These are phyloP conservation scores for Emericellopsis cladophorae DNA, from an alignment of 2,329 filamentous ascomycete genomes.

Conservation along the genomic window DNA sequence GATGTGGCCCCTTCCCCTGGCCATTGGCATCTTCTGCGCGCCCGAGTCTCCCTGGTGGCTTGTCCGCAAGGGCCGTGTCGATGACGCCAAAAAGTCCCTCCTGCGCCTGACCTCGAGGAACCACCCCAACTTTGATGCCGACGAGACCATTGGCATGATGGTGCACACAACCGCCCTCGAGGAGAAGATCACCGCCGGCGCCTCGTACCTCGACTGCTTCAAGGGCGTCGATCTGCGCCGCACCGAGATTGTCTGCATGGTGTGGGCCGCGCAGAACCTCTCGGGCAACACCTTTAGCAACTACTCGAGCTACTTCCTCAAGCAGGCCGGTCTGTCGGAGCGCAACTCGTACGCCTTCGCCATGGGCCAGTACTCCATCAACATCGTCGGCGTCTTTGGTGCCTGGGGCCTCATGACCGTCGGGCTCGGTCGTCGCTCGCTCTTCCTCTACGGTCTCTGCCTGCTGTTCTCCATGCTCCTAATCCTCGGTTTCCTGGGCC, in stretches of 20 bases:
- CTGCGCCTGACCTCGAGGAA: conserved; percentile 51
- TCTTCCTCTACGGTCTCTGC: conserved; percentile 66
- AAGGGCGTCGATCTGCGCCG: conserved; percentile 64
- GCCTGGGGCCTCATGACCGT: conserved; percentile 70
- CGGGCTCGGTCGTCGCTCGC: conserved; percentile 60
- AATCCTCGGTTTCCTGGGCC: conserved; percentile 71
- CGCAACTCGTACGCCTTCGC: conserved; percentile 44
- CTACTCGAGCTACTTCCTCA: conserved; percentile 52
- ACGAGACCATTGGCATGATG: conserved; percentile 88
- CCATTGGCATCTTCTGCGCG: conserved; percentile 53
- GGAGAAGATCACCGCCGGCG: conserved; percentile 58
- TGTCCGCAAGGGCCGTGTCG: conserved; percentile 50
- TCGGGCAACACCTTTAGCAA: conserved; percentile 53
- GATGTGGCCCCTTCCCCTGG: conserved; percentile 62
- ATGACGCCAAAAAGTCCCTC: conserved; percentile 54
- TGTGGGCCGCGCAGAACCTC: conserved; percentile 51
- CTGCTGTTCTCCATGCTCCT: conserved; percentile 66
- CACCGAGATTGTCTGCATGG: conserved; percentile 57
- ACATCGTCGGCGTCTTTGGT: conserved; percentile 71
- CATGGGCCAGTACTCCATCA: conserved; percentile 55
- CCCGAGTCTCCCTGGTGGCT: conserved; percentile 67
- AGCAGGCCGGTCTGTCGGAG: conserved; percentile 42
- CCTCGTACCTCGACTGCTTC: conserved; percentile 75
- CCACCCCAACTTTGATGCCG: conserved; percentile 63
- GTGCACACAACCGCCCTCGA: conserved; percentile 77